These are phyloP conservation scores for Calocera viscosa DNA, from an alignment of 768 basidiomycete species.

Conservation along the genomic window DNA sequence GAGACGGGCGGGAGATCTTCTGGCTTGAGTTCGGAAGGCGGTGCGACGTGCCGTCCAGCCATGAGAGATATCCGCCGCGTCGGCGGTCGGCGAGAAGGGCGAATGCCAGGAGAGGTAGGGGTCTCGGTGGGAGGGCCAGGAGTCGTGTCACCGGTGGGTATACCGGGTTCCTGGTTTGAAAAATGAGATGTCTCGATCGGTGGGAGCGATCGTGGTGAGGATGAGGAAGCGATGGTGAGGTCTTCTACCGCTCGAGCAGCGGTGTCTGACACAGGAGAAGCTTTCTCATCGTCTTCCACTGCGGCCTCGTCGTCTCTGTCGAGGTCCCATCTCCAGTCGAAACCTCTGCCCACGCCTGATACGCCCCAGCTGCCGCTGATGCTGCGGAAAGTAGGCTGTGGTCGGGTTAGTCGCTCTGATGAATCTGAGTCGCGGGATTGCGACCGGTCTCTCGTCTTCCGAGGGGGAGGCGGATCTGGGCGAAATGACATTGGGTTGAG, in stretches of 20 bases:
- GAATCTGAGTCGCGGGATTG: neutral
- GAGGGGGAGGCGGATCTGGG: neutral
- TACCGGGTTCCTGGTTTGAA: neutral
- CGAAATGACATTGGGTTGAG: neutral
- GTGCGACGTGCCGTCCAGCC: slow-evolving; percentile 14
- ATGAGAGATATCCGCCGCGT: slow-evolving; percentile 16
- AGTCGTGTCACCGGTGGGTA: neutral
- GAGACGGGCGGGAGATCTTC: neutral
- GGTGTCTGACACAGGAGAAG: slow-evolving; percentile 17
- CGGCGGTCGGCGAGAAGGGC: slow-evolving; percentile 10
- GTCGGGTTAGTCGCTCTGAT: neutral
- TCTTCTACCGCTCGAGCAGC: neutral
- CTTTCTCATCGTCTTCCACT: slow-evolving; percentile 11
- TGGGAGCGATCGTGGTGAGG: slow-evolving; percentile 9
- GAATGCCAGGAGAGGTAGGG: neutral
- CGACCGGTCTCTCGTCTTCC: neutral
- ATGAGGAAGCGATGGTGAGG: neutral
- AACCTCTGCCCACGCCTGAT: slow-evolving; percentile 71
- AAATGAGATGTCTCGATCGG: slow-evolving; percentile 3
- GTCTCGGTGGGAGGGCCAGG: neutral
- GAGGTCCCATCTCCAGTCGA: slow-evolving; percentile 50
- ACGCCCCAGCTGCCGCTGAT: slow-evolving; percentile 59
- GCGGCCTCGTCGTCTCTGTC: slow-evolving; percentile 24
- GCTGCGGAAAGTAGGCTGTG: neutral
- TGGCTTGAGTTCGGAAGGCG: neutral